Evolutionary conservation across 345 rosid species (phyloP), one percentile per base, ranked within the genome.

Genomic region (Boechera stricta): DNA sequence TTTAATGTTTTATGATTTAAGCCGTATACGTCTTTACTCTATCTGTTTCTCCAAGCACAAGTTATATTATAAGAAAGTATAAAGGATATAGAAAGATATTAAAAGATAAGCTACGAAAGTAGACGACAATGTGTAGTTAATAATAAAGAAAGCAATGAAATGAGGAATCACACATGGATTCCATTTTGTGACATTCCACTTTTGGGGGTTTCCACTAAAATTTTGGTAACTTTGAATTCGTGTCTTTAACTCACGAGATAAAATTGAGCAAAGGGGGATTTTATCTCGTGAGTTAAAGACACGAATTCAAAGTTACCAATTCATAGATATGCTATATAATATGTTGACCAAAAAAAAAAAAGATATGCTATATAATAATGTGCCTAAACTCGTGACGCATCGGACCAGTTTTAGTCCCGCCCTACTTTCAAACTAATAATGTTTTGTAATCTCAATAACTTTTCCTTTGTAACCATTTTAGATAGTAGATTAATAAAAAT

Each of bases 101-200:
- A 47, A 6, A 35, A 53, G 45, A 72, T 21, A 64, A 64, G 29
- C 65, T 56, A 21, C 6, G 21, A 64, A 53, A 64, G 70, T 64
- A 42, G 47, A 74, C 7, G 64, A 42, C 71, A 41, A 45, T 49
- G 6, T 51, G 28, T 49, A 67, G 24, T 75, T 41, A 58, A 55
- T 53, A n/a, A 64, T 28, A 65, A 49, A 58, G 51, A 64, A 72
- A 48, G 26, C 55, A 72, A 36, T 35, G 47, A 71, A 54, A 71
- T 45, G 73, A 64, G 73, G 81, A 65, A 64, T 65, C 64, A 72
- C 77, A 78, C 81, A 58, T 65, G 81, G 81, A 72, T 57, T 78
- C 81, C 81, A 78, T 65, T 71, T 49, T 72, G 69, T 65, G 62
- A 38, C 68, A 49, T 58, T 78, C 62, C 68, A 71, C 67, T 71